Evolutionary conservation across 2,329 filamentous ascomycete species (phyloP).

Genomic region (Sporothrix phasma): DNA sequence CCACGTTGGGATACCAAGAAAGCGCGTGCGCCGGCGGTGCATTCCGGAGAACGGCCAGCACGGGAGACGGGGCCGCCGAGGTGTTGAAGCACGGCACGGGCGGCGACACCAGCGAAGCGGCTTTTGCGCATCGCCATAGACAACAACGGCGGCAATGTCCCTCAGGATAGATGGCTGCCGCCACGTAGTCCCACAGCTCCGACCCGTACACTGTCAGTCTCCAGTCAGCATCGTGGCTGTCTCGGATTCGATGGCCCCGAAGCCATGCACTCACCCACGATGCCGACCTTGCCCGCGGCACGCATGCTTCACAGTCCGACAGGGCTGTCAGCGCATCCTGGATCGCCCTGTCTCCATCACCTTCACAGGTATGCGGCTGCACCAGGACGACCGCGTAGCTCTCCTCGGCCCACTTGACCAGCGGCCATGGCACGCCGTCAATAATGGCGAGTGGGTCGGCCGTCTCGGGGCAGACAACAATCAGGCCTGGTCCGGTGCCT

Average conservation of each 20-base stretch:
- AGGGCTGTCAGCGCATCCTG: background rate
- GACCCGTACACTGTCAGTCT: background rate
- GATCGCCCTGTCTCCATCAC: background rate
- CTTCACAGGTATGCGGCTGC: conserved; percentile 16
- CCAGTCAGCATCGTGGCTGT: background rate
- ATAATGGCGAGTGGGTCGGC: conserved; percentile 6
- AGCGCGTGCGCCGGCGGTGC: background rate
- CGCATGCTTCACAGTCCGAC: background rate
- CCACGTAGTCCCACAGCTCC: background rate
- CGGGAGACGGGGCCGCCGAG: background rate
- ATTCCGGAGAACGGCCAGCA: background rate
- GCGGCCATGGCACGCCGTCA: conserved; percentile 25
- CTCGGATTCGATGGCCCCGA: background rate
- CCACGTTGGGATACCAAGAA: background rate
- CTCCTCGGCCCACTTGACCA: conserved; percentile 63
- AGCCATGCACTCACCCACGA: background rate
- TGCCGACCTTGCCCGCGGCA: background rate
- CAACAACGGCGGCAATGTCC: background rate
- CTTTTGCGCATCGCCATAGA: background rate
- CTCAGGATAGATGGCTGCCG: background rate
- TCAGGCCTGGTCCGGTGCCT: background rate
- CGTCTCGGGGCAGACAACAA: conserved; percentile 5
- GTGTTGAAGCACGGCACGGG: background rate
- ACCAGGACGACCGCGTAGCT: conserved; percentile 54
- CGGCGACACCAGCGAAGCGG: background rate